A percentile compares a stretch with the other conserved stretches of the same genome.
These are phyloP conservation scores for Theobroma cacao DNA, from an alignment of 345 rosid species.

Conservation along the genomic window DNA sequence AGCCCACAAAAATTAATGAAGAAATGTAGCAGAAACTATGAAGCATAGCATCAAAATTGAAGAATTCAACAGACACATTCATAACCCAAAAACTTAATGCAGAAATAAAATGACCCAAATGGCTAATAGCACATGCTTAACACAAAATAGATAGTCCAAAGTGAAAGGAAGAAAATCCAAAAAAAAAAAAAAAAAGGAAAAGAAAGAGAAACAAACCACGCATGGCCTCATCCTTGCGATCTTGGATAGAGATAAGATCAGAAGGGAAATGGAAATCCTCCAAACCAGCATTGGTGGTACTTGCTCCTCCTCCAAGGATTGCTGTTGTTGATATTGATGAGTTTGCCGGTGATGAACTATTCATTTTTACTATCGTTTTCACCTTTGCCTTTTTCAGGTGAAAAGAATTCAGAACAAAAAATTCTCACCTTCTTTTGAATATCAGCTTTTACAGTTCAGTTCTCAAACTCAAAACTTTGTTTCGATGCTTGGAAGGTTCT, in stretches of 20 bases:
- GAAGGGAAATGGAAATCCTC: slow-evolving; percentile 71
- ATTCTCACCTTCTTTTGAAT: not conserved
- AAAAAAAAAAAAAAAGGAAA: not conserved
- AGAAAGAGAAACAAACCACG: slow-evolving; percentile 31
- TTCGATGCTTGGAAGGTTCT: not conserved
- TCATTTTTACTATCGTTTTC: slow-evolving; percentile 34
- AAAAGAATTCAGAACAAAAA: not conserved
- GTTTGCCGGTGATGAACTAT: slow-evolving; percentile 65
- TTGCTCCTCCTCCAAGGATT: slow-evolving; percentile 59
- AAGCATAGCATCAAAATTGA: not conserved
- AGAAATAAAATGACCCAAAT: not conserved
- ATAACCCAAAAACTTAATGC: not conserved
- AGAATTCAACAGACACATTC: not conserved
- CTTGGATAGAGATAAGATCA: slow-evolving; percentile 61
- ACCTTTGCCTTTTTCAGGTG: not conserved
- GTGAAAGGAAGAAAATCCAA: not conserved
- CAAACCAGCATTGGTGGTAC: slow-evolving; percentile 41
- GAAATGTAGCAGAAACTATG: not conserved
- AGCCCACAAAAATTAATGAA: not conserved
- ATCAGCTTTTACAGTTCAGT: not conserved
- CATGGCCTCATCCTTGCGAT: slow-evolving; percentile 62
- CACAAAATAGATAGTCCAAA: not conserved
- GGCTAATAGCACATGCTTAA: not conserved
- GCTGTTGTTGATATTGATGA: slow-evolving; percentile 76
- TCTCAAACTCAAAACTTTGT: not conserved